These are phyloP conservation scores for Erysimum cheiri DNA, from an alignment of 441 rosid species.

Conservation along the genomic window DNA sequence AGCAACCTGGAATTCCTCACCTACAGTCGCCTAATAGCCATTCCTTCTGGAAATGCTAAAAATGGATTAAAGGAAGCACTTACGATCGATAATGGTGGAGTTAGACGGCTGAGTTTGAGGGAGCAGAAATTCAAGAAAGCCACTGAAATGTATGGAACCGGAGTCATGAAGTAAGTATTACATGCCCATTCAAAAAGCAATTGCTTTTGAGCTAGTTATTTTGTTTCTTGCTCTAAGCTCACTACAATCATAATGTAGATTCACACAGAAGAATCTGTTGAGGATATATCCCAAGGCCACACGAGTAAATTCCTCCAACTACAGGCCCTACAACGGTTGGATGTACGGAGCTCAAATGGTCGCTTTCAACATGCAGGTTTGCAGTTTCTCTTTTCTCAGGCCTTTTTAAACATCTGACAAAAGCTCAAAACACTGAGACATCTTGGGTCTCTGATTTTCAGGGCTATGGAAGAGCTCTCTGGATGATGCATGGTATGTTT, in stretches of 20 bases:
- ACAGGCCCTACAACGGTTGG: conserved; percentile 72
- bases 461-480: conserved; percentile 67
- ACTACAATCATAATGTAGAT: conserved; percentile 41
- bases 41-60: conserved; percentile 79
- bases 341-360: conserved; percentile 90
- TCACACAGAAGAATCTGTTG: conserved; percentile 67
- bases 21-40: conserved; percentile 63
- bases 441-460: conserved; percentile 10
- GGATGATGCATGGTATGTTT: conserved; percentile 86
- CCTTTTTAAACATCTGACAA: not conserved
- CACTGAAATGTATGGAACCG: conserved; percentile 50
- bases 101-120: conserved; percentile 75
- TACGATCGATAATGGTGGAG: conserved; percentile 44
- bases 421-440: not conserved
- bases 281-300: conserved; percentile 76
- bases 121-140: conserved; percentile 82
- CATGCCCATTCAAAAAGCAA: not conserved
- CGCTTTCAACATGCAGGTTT: conserved; percentile 90
- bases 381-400: not conserved
- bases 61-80: conserved; percentile 55
- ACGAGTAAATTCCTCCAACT: conserved; percentile 80
- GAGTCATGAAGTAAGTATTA: conserved; percentile 60
- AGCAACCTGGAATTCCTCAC: conserved; percentile 26
- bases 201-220: conserved; percentile 10
- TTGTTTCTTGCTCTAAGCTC: conserved; percentile 18